Evolutionary conservation across 371 early-diverging fungal species (phyloP).

Genomic region (Mucor lusitanicus): DNA sequence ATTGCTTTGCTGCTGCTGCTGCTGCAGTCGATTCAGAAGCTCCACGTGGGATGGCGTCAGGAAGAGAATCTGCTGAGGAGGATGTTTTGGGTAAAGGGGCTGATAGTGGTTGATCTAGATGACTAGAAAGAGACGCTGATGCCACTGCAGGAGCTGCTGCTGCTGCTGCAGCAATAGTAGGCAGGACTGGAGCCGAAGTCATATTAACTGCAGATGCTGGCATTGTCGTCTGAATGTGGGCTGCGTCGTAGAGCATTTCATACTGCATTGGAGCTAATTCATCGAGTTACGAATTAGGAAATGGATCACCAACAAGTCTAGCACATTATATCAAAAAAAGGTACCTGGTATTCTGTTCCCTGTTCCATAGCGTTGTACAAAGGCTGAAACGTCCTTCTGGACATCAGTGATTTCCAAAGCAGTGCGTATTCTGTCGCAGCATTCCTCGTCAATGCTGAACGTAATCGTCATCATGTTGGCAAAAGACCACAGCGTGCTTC

Average conservation of each 20-base stretch:
- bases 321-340: neutral
- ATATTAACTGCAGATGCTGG: neutral
- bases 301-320: neutral
- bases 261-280: slow-evolving; percentile 3
- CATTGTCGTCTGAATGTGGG: neutral
- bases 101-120: neutral
- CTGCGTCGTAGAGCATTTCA: slow-evolving; percentile 7
- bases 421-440: slow-evolving; percentile 45
- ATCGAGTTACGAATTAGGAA: neutral
- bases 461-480: slow-evolving; percentile 50
- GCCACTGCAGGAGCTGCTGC: neutral
- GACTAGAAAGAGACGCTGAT: neutral
- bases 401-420: slow-evolving; percentile 44
- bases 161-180: neutral
- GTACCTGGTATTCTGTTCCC: slow-evolving; percentile 36
- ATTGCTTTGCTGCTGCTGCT: neutral
- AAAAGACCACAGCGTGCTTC: slow-evolving; percentile 46
- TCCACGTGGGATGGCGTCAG: neutral
- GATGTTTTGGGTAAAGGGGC: slow-evolving; percentile 9
- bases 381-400: slow-evolving; percentile 35
- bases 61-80: neutral
- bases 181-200: neutral
- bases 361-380: slow-evolving; percentile 38
- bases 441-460: slow-evolving; percentile 47
- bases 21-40: slow-evolving; percentile 5